Conservation (phyloP, 768 basidiomycete species). For the Termitomyces sp. region DNA sequence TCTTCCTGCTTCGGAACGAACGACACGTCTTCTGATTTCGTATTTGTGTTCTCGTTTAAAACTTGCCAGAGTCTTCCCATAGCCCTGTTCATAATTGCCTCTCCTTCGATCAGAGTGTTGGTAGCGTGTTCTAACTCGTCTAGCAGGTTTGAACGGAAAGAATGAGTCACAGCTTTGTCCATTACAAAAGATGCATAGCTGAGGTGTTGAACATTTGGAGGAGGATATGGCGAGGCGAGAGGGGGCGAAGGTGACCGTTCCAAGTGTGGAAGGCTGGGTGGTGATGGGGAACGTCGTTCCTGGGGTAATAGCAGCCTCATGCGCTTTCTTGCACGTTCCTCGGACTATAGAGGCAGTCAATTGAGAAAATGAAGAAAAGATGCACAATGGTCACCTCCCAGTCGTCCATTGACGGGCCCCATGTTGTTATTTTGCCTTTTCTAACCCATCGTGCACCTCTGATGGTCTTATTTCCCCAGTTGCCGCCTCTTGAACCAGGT, state of each 20-base stretch:
- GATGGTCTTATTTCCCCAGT: constrained; percentile 79
- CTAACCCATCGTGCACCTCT: constrained; percentile 80
- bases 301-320: constrained; percentile 61
- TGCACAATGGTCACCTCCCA: constrained; percentile 60
- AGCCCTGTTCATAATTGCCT: constrained; percentile 65
- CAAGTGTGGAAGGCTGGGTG: constrained; percentile 69
- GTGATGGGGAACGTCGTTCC: constrained; percentile 62
- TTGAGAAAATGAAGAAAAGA: constrained; percentile 2
- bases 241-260: constrained; percentile 74
- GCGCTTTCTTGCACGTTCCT: constrained; percentile 80
- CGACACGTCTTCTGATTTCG: constrained; percentile 26
- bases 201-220: constrained; percentile 61
- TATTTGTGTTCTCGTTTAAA: constrained; percentile 64
- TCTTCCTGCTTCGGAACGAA: constrained; percentile 66
- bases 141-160: constrained; percentile 73
- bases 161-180: constrained; percentile 78
- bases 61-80: constrained; percentile 80
- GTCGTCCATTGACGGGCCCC: constrained; percentile 82
- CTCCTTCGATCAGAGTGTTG: constrained; percentile 80
- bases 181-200: constrained; percentile 82
- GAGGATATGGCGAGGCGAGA: constrained; percentile 67
- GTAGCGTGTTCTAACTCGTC: constrained; percentile 80
- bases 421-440: constrained; percentile 73
- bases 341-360: constrained; percentile 42
- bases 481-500: constrained; percentile 50